phyloP scores from a whole-genome alignment of 2,329 filamentous ascomycete species.

The Fusarium penzigii region DNA sequence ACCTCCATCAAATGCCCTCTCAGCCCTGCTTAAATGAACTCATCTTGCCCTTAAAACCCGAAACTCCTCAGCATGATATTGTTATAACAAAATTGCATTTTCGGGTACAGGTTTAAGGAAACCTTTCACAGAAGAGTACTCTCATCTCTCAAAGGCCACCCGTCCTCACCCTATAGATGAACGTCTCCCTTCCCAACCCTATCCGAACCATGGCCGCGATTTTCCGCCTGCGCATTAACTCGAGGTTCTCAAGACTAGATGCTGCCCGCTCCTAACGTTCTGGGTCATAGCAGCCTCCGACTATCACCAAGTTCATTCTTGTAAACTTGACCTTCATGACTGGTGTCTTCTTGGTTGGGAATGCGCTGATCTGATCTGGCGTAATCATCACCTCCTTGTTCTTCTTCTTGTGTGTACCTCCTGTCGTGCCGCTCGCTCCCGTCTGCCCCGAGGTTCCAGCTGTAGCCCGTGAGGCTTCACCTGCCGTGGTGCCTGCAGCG shows the following conservation, averaged over 20 bases:
- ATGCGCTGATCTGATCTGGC: constrained; percentile 91
- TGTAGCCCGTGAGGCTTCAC: constrained; percentile 32
- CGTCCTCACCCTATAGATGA: not conserved
- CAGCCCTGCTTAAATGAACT: not conserved
- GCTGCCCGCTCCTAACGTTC: constrained; percentile 40
- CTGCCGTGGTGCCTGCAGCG: constrained; percentile 25
- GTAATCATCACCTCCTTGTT: constrained; percentile 88
- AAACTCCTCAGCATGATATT: not conserved
- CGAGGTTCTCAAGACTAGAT: constrained; percentile 9
- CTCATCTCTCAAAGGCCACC: not conserved
- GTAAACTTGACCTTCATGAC: constrained; percentile 94
- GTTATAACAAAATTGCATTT: not conserved
- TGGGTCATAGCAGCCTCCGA: constrained; percentile 71
- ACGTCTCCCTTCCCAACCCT: constrained; percentile 13
- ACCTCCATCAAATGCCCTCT: not conserved
- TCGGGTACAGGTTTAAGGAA: not conserved
- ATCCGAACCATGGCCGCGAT: constrained; percentile 22
- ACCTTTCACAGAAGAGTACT: not conserved
- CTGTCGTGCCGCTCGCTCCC: constrained; percentile 28
- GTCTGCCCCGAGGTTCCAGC: constrained; percentile 29
- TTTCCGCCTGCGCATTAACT: constrained; percentile 9
- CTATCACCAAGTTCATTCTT: constrained; percentile 89
- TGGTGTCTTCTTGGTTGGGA: constrained; percentile 93
- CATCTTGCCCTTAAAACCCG: not conserved
- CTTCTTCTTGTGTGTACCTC: constrained; percentile 65